Evolutionary conservation across 2,329 filamentous ascomycete species (phyloP).

Genomic region (Lojkania enalia): DNA sequence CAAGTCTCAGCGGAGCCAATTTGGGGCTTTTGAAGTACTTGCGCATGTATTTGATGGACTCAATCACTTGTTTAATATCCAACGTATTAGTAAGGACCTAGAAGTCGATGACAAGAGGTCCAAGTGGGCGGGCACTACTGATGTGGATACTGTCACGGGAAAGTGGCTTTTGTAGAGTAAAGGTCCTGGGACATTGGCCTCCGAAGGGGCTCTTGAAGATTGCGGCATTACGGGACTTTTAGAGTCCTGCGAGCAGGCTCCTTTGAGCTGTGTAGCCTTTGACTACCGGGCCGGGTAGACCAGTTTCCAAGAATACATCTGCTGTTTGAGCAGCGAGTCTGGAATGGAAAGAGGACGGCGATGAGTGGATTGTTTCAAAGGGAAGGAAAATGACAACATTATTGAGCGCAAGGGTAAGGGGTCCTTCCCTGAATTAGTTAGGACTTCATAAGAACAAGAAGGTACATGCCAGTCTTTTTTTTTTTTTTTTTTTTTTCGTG

Average conservation of each 20-base stretch:
- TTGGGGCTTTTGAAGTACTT: conserved; percentile 14
- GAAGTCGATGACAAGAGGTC: conserved; percentile 33
- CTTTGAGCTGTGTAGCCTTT: conserved; percentile 20
- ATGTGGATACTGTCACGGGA: conserved; percentile 36
- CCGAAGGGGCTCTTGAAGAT: conserved; percentile 25
- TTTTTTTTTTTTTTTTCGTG: conserved; percentile 24
- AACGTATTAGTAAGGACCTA: conserved; percentile 34
- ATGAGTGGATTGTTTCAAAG: conserved; percentile 7
- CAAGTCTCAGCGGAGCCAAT: conserved; percentile 16
- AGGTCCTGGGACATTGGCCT: conserved; percentile 9
- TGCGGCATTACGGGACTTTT: conserved; percentile 17
- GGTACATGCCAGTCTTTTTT: too few species aligned
- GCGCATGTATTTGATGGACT: conserved; percentile 31
- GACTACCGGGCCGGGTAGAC: background rate
- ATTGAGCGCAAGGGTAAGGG: conserved; percentile 20
- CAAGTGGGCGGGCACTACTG: conserved; percentile 30
- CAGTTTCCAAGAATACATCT: conserved; percentile 6
- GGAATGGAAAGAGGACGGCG: conserved; percentile 4
- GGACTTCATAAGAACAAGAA: too few species aligned
- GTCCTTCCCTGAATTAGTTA: too few species aligned
- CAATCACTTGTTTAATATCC: conserved; percentile 31
- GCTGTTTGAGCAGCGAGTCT: conserved; percentile 8
- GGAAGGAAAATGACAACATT: conserved; percentile 14
- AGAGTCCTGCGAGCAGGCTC: conserved; percentile 18
- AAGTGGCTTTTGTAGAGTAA: conserved; percentile 33